phyloP scores from a whole-genome alignment of 768 basidiomycete genomes.

The Hydnum rufescens region DNA sequence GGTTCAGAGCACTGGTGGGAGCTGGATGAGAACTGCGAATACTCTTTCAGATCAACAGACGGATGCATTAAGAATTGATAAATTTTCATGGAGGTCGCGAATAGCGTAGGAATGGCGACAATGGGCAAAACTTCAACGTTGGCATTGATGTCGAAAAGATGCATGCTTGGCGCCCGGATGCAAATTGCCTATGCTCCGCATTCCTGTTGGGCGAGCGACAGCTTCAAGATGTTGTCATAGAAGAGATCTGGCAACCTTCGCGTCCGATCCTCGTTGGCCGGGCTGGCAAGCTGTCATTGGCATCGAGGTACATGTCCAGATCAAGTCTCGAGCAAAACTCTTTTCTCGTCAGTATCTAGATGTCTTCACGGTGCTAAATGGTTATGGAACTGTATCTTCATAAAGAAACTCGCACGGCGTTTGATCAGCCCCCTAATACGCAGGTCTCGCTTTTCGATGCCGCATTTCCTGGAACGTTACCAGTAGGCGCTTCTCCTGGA shows the following conservation, averaged over 20 bases:
- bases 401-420: slow-evolving; percentile 24
- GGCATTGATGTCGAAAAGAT: too few relatives aligned
- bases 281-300: slow-evolving; percentile 85
- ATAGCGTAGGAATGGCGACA: too few relatives aligned
- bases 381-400: neutral
- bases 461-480: slow-evolving; percentile 82
- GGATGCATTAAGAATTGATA: too few relatives aligned
- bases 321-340: slow-evolving; percentile 71
- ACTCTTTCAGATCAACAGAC: too few relatives aligned
- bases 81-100: too few relatives aligned
- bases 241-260: neutral
- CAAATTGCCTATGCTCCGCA: too few relatives aligned
- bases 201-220: too few relatives aligned
- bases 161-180: too few relatives aligned
- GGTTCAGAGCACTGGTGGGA: too few relatives aligned
- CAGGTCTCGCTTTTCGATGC: slow-evolving; percentile 66
- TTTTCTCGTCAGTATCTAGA: slow-evolving; percentile 43
- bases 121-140: too few relatives aligned
- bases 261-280: slow-evolving; percentile 34
- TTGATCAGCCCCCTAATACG: slow-evolving; percentile 42
- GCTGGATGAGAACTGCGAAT: too few relatives aligned
- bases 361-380: slow-evolving; percentile 1
- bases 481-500: slow-evolving; percentile 34
- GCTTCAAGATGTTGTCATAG: too few relatives aligned
- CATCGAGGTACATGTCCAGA: slow-evolving; percentile 89